phyloP scores from a whole-genome alignment of 768 basidiomycete species.

The Kwoniella sp. region DNA sequence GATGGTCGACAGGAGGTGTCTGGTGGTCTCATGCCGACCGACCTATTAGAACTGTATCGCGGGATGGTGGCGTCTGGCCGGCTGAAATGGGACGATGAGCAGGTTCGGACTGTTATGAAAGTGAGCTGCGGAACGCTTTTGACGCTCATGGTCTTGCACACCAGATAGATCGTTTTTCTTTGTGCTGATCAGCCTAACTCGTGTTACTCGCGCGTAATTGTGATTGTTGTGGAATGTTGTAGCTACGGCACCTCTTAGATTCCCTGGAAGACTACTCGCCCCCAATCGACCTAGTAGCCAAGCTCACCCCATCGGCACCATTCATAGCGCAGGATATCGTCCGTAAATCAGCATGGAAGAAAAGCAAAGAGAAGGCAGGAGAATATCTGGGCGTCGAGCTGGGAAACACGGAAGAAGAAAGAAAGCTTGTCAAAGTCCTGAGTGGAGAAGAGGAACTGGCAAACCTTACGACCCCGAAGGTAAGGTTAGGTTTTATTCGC shows the following conservation, averaged over 20 bases:
- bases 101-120: constrained; percentile 62
- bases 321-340: constrained; percentile 31
- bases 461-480: constrained; percentile 62
- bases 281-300: constrained; percentile 57
- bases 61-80: constrained; percentile 60
- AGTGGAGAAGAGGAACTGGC: constrained; percentile 63
- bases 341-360: constrained; percentile 29
- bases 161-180: too few relatives aligned
- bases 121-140: constrained; percentile 46
- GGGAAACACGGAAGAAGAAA: constrained; percentile 35
- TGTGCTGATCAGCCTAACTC: too few relatives aligned
- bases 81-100: constrained; percentile 62
- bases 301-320: constrained; percentile 47
- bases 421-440: constrained; percentile 56
- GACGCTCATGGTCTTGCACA: too few relatives aligned
- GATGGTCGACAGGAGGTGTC: neutral
- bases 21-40: constrained; percentile 34
- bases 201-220: neutral
- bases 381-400: constrained; percentile 8
- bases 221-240: neutral
- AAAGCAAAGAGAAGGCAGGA: constrained; percentile 39
- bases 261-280: constrained; percentile 62
- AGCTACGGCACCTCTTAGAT: constrained; percentile 62
- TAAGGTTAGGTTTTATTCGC: constrained; percentile 40
- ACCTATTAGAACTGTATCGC: constrained; percentile 62